These are phyloP conservation scores for Climacium dendroides DNA, from an alignment of 225 moss, liverwort and hornwort species.

Conservation along the genomic window DNA sequence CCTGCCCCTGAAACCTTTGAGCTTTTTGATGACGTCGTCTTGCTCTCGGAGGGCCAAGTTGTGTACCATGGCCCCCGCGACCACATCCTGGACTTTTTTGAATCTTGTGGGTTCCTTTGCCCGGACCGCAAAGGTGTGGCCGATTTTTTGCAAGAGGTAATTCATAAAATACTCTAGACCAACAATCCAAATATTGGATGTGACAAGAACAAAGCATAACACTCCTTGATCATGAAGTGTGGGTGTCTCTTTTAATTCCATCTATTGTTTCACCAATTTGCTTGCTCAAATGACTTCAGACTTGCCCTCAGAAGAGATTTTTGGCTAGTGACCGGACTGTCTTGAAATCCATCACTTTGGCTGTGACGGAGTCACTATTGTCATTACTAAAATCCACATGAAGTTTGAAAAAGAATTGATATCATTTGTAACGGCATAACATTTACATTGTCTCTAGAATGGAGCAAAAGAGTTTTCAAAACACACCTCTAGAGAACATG, in stretches of 20 bases:
- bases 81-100: conserved; percentile 57
- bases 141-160: conserved; percentile 83
- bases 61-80: conserved; percentile 73
- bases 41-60: conserved; percentile 77
- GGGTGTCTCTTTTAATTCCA: background rate
- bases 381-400: background rate
- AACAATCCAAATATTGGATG: background rate
- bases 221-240: background rate
- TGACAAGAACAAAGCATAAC: no score
- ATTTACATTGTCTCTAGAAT: background rate
- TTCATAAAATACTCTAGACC: background rate
- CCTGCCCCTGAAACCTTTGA: conserved; percentile 86
- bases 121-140: conserved; percentile 86
- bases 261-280: background rate
- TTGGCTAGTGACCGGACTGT: background rate
- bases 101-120: conserved; percentile 62
- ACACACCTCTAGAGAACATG: no score
- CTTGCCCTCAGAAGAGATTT: background rate
- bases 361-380: background rate
- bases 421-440: background rate
- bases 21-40: conserved; percentile 75
- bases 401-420: background rate
- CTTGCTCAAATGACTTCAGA: background rate
- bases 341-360: background rate
- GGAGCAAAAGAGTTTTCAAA: background rate